Conservation (phyloP, 2,329 filamentous ascomycete species). For the Alternaria atra region DNA sequence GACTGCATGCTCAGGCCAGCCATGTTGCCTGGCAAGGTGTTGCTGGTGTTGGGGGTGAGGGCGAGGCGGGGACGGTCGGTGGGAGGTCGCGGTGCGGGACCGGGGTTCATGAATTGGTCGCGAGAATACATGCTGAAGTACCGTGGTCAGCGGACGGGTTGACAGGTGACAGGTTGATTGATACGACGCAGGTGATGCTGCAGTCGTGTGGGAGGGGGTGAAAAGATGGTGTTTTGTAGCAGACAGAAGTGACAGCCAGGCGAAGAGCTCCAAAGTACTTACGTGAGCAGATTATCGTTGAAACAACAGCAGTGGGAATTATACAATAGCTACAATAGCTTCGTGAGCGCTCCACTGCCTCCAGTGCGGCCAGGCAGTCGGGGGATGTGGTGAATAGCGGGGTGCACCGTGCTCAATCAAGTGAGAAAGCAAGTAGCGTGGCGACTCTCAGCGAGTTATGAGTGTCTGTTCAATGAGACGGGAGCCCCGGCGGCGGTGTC, state of each 20-base stretch:
- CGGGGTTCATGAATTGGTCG: constrained; percentile 92
- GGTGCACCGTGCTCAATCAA: constrained; percentile 27
- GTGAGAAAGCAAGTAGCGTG: constrained; percentile 18
- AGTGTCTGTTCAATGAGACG: constrained; percentile 2
- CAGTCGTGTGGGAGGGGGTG: not conserved
- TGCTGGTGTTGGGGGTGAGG: constrained; percentile 76
- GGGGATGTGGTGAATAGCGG: constrained; percentile 42
- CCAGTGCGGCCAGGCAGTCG: constrained; percentile 17
- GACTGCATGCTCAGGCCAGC: constrained; percentile 78
- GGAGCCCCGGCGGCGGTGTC: constrained; percentile 2
- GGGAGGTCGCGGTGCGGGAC: constrained; percentile 90
- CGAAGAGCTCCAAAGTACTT: constrained; percentile 26
- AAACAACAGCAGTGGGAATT: constrained; percentile 20
- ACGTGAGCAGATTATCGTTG: constrained; percentile 35
- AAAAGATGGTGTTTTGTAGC: not conserved
- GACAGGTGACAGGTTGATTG: constrained; percentile 2
- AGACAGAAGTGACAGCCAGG: constrained; percentile 3
- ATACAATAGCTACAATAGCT: constrained; percentile 19
- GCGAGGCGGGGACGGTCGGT: constrained; percentile 82
- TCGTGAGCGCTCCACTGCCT: constrained; percentile 19
- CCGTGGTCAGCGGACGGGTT: constrained; percentile 19
- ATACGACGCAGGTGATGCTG: constrained; percentile 4
- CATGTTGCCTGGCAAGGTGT: constrained; percentile 76
- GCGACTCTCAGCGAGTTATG: not conserved
- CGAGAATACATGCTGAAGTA: constrained; percentile 66